phyloP scores from a whole-genome alignment of 495 filamentous ascomycete genomes.

The Achaetomiella virescens region DNA sequence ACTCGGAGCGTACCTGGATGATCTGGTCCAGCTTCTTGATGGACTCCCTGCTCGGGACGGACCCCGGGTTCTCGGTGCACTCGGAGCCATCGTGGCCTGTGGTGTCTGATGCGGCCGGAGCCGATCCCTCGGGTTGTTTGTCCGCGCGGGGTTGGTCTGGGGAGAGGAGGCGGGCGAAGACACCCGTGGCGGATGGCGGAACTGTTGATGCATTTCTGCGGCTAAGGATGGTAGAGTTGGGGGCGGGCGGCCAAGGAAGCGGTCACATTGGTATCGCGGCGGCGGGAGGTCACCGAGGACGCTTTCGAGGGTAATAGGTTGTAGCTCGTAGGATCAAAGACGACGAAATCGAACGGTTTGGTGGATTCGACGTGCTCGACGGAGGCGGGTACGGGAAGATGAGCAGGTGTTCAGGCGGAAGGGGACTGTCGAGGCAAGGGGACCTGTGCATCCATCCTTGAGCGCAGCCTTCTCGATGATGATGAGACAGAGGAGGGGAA shows the following conservation, averaged over 20 bases:
- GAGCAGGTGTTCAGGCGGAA: conserved; percentile 7
- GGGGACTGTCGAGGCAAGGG: conserved; percentile 14
- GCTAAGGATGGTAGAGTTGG: conserved; percentile 10
- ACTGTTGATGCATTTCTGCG: conserved; percentile 72
- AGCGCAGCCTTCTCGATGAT: not conserved
- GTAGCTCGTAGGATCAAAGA: no score
- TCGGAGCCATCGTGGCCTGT: conserved; percentile 36
- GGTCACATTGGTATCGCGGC: conserved; percentile 21
- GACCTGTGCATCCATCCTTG: conserved; percentile 27
- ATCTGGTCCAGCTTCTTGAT: conserved; percentile 81
- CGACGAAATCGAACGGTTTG: not conserved
- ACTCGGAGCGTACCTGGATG: conserved; percentile 60
- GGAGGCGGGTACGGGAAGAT: not conserved
- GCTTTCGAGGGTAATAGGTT: not conserved
- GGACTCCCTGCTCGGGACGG: conserved; percentile 51
- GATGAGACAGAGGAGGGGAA: conserved; percentile 6
- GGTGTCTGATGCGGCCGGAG: conserved; percentile 33
- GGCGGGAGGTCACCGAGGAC: not conserved
- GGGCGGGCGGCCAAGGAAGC: not conserved
- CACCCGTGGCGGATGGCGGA: conserved; percentile 60
- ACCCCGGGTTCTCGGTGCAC: conserved; percentile 38
- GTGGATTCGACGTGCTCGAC: not conserved
- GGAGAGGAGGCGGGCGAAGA: conserved; percentile 61
- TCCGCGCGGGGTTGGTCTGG: conserved; percentile 60
- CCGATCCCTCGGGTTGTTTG: conserved; percentile 64